Base-by-base conservation (phyloP, 1,139 yeast species). In the Geotrichum carabidarum region DNA sequence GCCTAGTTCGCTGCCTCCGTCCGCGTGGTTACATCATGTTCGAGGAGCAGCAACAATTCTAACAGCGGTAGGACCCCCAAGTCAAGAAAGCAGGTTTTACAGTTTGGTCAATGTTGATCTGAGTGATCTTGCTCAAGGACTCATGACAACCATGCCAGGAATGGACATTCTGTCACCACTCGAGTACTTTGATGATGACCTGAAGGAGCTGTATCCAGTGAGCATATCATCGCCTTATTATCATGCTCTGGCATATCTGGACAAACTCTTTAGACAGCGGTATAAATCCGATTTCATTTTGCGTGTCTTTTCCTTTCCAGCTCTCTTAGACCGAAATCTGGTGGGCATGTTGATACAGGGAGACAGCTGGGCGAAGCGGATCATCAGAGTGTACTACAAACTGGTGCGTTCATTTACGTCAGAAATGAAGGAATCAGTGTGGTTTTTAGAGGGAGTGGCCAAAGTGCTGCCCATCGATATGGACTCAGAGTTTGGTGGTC, bases 11-110 rank as follows among this genome's bases (percentile, higher is more conserved):
- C 72, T 90, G 54, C 95, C 96, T 1, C 93, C 97, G 1, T 84
- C 93, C 7, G 96, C 97, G 0, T 91, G 98, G 98, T 84, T 91
- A 56, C 93, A 89, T 74, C 97, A 91, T 67, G 97, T 91, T 12
- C 87, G 94, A 64, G 98, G 97, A 22, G 96, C 97, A 0, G 96
- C 96, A 4, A 91, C 97, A 0, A 91, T 91, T 50, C 75, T 91
- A 55, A 86, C 96, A 0, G 95, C 97, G 0, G 96, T 90, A 14
- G 90, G 97, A 87, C 96, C 96, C 2, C 74, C 90, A 54, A 88
- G 93, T 15, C 93, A 86, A 60, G 78, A 83, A 17, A 66, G 71
- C 14, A 60, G 70, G 54, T 71, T 71, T 58, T 71, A 64, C 59
- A 59, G 66, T 41, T 62, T 70, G 51, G 68, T 71, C 50, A 71